Percentiles rank a stretch among this genome's conserved stretches.
Evolutionary conservation across 352 stramenopile genomes (phyloP).

Genomic region (Pelagophyceae sp.): DNA sequence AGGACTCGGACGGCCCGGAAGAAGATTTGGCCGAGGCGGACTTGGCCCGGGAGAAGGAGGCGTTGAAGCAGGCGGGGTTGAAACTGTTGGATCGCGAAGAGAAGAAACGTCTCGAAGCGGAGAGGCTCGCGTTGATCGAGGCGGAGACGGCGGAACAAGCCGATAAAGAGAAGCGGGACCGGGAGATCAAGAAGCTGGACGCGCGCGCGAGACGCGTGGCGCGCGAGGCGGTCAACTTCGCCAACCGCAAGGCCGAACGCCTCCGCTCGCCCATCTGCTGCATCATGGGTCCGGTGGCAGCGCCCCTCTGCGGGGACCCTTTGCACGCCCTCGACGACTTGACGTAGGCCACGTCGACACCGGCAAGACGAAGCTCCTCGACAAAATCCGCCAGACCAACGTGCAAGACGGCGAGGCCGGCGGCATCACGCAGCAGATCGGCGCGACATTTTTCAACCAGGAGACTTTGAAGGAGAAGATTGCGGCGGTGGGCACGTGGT

Average conservation of each 20-base stretch:
- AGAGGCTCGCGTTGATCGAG: constrained; percentile 82
- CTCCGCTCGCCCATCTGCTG: constrained; percentile 91
- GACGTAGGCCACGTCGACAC: constrained; percentile 62
- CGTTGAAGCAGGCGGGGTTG: constrained; percentile 34
- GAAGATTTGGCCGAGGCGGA: constrained; percentile 39
- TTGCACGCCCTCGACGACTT: not conserved
- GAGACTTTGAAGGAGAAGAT: constrained; percentile 79
- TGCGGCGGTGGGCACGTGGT: constrained; percentile 47
- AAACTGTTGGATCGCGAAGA: constrained; percentile 28
- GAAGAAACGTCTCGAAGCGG: constrained; percentile 35
- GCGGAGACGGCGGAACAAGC: constrained; percentile 85
- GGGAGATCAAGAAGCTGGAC: constrained; percentile 79
- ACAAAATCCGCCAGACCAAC: constrained; percentile 98
- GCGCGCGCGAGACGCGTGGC: constrained; percentile 52
- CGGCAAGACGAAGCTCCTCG: constrained; percentile 98
- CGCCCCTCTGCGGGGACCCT: constrained; percentile 85
- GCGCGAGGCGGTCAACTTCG: constrained; percentile 39
- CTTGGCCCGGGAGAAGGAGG: constrained; percentile 37
- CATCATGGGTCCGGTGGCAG: too few relatives aligned
- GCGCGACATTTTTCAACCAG: constrained; percentile 85
- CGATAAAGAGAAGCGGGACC: constrained; percentile 73
- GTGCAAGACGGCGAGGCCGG: constrained; percentile 87
- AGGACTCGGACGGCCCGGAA: constrained; percentile 39
- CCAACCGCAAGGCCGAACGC: constrained; percentile 42
- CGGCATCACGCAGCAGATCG: constrained; percentile 98